Percentiles rank a stretch among this genome's conserved stretches.
These are phyloP conservation scores for Boletus eberwhitei DNA, from an alignment of 768 basidiomycete species.

Conservation along the genomic window DNA sequence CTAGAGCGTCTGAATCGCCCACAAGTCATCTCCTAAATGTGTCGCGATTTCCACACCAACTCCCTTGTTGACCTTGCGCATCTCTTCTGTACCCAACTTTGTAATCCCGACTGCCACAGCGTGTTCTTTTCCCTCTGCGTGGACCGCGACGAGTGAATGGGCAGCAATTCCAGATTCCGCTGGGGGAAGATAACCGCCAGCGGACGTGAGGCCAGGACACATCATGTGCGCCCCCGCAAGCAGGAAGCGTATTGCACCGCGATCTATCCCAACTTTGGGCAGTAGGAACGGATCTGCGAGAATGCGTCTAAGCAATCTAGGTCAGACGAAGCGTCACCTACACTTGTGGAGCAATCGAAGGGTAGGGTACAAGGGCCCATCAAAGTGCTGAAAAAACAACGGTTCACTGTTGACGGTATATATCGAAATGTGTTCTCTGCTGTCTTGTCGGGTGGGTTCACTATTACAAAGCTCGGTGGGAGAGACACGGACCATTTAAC, in stretches of 20 bases:
- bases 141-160: conserved; percentile 80
- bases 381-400: conserved; percentile 93
- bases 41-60: conserved; percentile 85
- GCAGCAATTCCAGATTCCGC: conserved; percentile 62
- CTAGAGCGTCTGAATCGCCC: conserved; percentile 66
- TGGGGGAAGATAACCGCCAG: conserved; percentile 84
- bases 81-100: conserved; percentile 83
- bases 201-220: conserved; percentile 94
- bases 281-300: conserved; percentile 83
- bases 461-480: conserved; percentile 6
- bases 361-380: conserved; percentile 89
- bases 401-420: conserved; percentile 87
- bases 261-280: conserved; percentile 86
- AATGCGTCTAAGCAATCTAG: not conserved
- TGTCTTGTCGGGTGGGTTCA: conserved; percentile 37
- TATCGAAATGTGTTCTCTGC: conserved; percentile 94
- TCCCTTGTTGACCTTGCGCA: conserved; percentile 85
- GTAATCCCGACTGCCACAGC: conserved; percentile 84
- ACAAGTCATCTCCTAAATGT: conserved; percentile 86
- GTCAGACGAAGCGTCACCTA: conserved; percentile 35
- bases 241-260: conserved; percentile 96
- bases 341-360: conserved; percentile 90
- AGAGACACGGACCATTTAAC: conserved; percentile 72
- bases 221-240: conserved; percentile 94
- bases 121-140: conserved; percentile 95